Conservation (phyloP, 352 stramenopile genomes). For the Globisporangium cylindrosporum region DNA sequence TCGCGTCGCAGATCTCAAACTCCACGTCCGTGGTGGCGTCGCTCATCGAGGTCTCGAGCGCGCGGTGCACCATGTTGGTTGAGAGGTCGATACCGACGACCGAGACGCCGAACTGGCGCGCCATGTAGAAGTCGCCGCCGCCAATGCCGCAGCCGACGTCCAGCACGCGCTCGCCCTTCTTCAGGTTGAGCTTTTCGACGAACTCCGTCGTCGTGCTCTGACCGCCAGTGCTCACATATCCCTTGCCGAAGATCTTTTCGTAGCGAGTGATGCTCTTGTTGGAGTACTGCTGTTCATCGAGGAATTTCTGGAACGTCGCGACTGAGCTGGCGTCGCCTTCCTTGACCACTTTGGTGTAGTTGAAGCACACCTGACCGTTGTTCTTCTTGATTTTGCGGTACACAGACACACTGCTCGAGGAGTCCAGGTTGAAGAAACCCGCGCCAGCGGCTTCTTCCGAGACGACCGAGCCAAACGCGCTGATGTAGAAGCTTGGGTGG, state of each 20-base stretch:
- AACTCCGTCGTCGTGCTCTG: conserved; percentile 71
- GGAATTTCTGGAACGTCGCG: conserved; percentile 66
- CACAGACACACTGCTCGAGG: conserved; percentile 52
- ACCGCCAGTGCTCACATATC: conserved; percentile 70
- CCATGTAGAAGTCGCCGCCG: conserved; percentile 89
- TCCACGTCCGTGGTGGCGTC: conserved; percentile 47
- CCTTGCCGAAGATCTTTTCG: conserved; percentile 71
- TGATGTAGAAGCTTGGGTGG: conserved; percentile 63
- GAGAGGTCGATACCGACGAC: conserved; percentile 73
- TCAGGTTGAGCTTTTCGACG: conserved; percentile 60
- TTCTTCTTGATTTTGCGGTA: conserved; percentile 83
- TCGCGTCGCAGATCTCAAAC: conserved; percentile 75
- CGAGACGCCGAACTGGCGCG: conserved; percentile 84
- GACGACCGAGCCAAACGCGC: conserved; percentile 46
- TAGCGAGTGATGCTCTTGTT: conserved; percentile 67
- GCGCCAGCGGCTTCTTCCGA: conserved; percentile 40
- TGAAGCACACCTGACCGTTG: conserved; percentile 78
- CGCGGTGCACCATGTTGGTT: conserved; percentile 73
- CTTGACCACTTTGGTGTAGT: conserved; percentile 58
- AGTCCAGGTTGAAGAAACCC: conserved; percentile 65
- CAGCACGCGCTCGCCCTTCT: conserved; percentile 65
- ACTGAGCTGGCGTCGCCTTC: conserved; percentile 33
- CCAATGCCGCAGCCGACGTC: conserved; percentile 91
- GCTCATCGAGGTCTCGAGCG: conserved; percentile 60
- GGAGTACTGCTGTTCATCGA: conserved; percentile 72